Conservation (phyloP, 768 basidiomycete species). For the Obba rivulosa region DNA sequence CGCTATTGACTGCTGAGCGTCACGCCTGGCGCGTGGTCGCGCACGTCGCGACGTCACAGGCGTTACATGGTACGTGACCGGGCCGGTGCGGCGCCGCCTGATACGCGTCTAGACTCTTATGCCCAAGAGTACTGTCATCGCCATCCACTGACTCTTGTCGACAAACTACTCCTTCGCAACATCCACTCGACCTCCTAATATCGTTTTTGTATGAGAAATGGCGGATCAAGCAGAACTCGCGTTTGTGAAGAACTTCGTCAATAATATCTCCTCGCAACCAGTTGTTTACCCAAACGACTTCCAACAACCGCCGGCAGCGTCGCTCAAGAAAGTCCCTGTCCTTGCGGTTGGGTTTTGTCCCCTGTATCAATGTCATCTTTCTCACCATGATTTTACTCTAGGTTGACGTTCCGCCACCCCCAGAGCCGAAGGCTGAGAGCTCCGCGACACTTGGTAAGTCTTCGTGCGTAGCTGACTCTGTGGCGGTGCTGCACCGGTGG, state of each 20-base stretch:
- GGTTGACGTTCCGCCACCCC: conserved; percentile 58
- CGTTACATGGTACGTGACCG: too few relatives aligned
- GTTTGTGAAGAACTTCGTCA: conserved; percentile 63
- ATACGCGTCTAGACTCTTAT: too few relatives aligned
- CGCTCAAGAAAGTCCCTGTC: conserved; percentile 64
- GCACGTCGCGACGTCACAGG: too few relatives aligned
- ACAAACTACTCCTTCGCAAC: not conserved
- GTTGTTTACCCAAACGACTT: conserved; percentile 70
- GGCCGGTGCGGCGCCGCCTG: too few relatives aligned
- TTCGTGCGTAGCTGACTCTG: not conserved
- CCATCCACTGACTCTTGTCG: not conserved
- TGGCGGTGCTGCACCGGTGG: too few relatives aligned
- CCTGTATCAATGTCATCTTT: not conserved
- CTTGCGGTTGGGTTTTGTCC: conserved; percentile 46
- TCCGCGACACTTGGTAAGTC: conserved; percentile 28
- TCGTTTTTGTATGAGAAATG: conserved; percentile 22
- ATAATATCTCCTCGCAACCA: conserved; percentile 60
- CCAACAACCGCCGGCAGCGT: conserved; percentile 62
- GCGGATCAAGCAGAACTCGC: conserved; percentile 55
- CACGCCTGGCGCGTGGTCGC: too few relatives aligned
- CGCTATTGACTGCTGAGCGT: too few relatives aligned
- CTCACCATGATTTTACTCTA: conserved; percentile 19
- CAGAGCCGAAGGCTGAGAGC: conserved; percentile 39
- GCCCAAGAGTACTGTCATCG: not conserved
- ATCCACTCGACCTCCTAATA: not conserved